Conservation (phyloP, 495 filamentous ascomycete genomes). For the Xeromyces bisporus region DNA sequence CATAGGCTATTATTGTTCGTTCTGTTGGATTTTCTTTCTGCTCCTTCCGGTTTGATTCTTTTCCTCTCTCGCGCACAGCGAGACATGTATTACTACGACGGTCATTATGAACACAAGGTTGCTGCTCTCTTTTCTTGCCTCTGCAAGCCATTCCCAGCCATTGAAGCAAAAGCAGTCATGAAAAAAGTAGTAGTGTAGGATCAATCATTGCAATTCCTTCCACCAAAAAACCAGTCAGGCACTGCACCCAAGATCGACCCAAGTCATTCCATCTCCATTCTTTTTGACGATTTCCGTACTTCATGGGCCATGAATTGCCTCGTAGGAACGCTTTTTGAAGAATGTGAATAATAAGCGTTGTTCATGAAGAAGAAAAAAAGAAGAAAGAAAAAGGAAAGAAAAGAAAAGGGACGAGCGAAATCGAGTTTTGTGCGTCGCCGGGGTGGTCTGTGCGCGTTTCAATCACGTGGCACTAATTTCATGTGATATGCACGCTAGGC, state of each 20-base stretch:
- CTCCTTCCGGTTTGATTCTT: background rate
- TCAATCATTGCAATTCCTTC: conserved; percentile 54
- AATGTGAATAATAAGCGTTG: conserved; percentile 52
- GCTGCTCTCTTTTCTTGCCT: too few relatives aligned
- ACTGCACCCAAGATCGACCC: conserved; percentile 55
- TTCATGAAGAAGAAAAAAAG: conserved; percentile 38
- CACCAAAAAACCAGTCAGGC: conserved; percentile 31
- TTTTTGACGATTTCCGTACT: conserved; percentile 45
- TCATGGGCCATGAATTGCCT: conserved; percentile 37
- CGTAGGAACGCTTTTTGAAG: conserved; percentile 47
- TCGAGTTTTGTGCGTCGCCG: conserved; percentile 6
- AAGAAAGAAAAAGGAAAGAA: conserved; percentile 9
- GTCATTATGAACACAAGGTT: too few relatives aligned
- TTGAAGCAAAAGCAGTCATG: conserved; percentile 6
- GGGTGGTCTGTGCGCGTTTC: conserved; percentile 11
- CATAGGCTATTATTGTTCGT: background rate
- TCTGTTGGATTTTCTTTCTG: conserved; percentile 1
- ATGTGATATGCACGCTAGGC: background rate
- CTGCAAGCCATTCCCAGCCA: too few relatives aligned
- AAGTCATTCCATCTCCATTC: conserved; percentile 43
- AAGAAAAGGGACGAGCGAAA: background rate
- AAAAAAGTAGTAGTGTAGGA: conserved; percentile 30
- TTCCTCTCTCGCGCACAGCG: too few relatives aligned
- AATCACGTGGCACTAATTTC: background rate
- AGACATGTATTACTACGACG: too few relatives aligned